These are phyloP conservation scores for Punica granatum DNA, from an alignment of 345 rosid genomes.

Conservation along the genomic window DNA sequence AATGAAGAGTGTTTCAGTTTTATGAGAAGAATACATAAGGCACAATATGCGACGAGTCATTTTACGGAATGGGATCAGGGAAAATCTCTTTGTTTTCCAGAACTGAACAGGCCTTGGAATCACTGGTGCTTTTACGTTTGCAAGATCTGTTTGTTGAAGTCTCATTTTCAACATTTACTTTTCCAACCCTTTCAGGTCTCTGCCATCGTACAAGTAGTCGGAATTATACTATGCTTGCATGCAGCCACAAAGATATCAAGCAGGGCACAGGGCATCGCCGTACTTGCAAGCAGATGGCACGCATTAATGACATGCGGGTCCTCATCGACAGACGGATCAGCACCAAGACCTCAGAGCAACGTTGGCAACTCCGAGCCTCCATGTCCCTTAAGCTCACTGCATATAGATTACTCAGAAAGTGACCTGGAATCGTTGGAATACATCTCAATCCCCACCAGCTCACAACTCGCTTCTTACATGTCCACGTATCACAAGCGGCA, in stretches of 20 bases:
- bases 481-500: constrained; percentile 69
- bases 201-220: constrained; percentile 75
- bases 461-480: constrained; percentile 56
- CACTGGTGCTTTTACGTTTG: no score
- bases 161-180: background rate
- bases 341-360: constrained; percentile 39
- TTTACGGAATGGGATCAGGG: no score
- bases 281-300: constrained; percentile 83
- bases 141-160: no score
- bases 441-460: constrained; percentile 46
- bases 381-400: constrained; percentile 24
- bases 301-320: constrained; percentile 62
- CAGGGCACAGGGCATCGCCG: constrained; percentile 70
- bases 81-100: no score
- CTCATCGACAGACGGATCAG: constrained; percentile 29
- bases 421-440: constrained; percentile 81
- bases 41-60: no score
- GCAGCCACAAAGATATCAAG: constrained; percentile 88
- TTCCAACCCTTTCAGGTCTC: constrained; percentile 42
- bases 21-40: no score
- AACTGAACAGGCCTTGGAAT: no score
- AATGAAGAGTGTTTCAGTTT: no score
- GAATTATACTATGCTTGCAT: constrained; percentile 68
- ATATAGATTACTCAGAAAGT: constrained; percentile 52
- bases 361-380: constrained; percentile 35